phyloP scores from a whole-genome alignment of 148 eudicot species.

The Diospyros kaki region DNA sequence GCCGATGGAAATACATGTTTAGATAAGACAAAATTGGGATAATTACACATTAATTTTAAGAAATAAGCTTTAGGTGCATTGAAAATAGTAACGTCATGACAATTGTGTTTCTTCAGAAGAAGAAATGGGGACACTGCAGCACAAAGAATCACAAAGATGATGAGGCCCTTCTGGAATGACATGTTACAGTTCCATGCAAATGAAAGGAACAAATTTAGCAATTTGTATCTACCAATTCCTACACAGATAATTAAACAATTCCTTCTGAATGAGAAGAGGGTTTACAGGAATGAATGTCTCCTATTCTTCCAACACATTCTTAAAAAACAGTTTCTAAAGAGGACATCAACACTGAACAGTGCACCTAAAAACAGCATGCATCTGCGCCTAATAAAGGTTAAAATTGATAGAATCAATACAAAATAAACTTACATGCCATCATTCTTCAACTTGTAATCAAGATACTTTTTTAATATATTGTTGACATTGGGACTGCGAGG shows the following conservation, averaged over 20 bases:
- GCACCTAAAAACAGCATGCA: neutral
- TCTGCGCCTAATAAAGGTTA: neutral
- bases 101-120: too few species aligned
- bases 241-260: neutral
- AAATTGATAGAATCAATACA: neutral
- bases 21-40: too few species aligned
- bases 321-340: neutral
- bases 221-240: neutral
- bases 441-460: constrained; percentile 34
- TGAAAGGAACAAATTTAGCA: neutral
- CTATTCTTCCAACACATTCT: neutral
- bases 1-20: too few species aligned
- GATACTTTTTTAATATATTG: constrained; percentile 45
- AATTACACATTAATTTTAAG: too few species aligned
- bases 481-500: constrained; percentile 58
- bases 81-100: too few species aligned
- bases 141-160: neutral
- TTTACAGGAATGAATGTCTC: neutral
- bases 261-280: neutral
- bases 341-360: neutral
- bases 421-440: constrained; percentile 42
- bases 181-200: neutral
- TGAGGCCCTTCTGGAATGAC: neutral
- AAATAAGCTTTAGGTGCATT: too few species aligned
- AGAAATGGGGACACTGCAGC: too few species aligned